Evolutionary conservation across 2,329 filamentous ascomycete genomes (phyloP), one percentile per base, ranked within the genome.

Genomic region (Penicillium sp.): DNA sequence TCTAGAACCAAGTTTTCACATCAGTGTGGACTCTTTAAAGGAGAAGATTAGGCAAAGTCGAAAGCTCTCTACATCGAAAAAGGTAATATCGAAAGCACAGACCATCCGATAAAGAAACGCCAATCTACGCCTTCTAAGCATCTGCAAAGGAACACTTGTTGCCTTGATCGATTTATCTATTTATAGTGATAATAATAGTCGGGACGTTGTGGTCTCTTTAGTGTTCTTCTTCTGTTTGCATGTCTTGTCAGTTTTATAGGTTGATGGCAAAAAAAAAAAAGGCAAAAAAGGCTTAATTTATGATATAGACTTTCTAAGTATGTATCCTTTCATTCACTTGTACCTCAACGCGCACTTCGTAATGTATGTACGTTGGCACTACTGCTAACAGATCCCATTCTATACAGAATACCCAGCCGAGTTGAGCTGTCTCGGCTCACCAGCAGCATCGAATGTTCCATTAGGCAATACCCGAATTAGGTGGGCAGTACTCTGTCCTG

Each of bases 401-500:
- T 73, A 83, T 28, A 83, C 74, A 4, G 73, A 84, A 64, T 84
- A 81, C 0, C 88, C 89, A 1, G 80, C 89, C 54, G 87, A 89
- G 66, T 88, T 86, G 64, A 75, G 70, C 79, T 92, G 89, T 59
- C 90, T 83, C 25, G 88, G 88, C 72, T 95, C 91, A 1, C 85
- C 83, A 1, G 84, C 89, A 3, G 89, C 89, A 75, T 93, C 88
- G 70, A 94, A 95, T 0, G 79, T 82, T 0, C 88, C 89, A 64
- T 88, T 86, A 0, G 67, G 68, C 45, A 84, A 64, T 52, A 83
- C 73, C 41, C 82, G 79, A 53, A 97, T 72, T 0, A 83, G 87
- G 73, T 96, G 90, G 4, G 89, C 89, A 1, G 86, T 80, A 68
- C 88, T 91, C 59, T 80, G 68, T 0, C 84, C 85, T 5, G 82